phyloP scores from a whole-genome alignment of 257 asterid genomes.

The Nicotiana noctiflora region DNA sequence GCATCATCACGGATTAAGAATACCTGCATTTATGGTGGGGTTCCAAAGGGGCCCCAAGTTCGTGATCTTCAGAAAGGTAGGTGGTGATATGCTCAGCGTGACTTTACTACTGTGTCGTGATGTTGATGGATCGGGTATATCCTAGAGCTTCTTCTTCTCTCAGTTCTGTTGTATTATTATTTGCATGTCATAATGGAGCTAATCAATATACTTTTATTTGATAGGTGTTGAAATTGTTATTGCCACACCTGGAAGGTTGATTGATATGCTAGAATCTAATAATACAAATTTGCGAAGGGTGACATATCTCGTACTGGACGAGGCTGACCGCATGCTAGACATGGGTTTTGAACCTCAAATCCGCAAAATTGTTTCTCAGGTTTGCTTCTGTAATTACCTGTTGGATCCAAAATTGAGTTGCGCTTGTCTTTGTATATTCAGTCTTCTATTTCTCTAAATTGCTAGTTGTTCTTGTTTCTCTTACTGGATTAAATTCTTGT shows the following conservation, averaged over 20 bases:
- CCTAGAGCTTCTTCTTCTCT: slow-evolving; percentile 62
- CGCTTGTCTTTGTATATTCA: not conserved
- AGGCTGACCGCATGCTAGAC: slow-evolving; percentile 12
- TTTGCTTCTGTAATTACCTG: not conserved
- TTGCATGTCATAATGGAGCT: slow-evolving; percentile 3
- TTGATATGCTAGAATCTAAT: slow-evolving; percentile 6
- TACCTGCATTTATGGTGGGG: slow-evolving; percentile 99
- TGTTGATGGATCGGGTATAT: slow-evolving; percentile 99
- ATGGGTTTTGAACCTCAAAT: slow-evolving; percentile 13
- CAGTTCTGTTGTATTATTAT: not conserved
- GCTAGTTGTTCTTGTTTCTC: not conserved
- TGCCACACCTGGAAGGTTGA: slow-evolving; percentile 10
- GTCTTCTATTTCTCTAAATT: not conserved
- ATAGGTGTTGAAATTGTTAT: slow-evolving; percentile 10
- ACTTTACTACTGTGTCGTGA: slow-evolving; percentile 98
- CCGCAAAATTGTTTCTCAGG: not conserved
- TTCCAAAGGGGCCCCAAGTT: slow-evolving; percentile 99
- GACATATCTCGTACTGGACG: slow-evolving; percentile 6
- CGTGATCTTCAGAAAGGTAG: slow-evolving; percentile 99
- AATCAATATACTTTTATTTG: not conserved
- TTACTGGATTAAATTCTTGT: not conserved
- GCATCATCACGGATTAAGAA: slow-evolving; percentile 98
- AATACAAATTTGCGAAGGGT: slow-evolving; percentile 12
- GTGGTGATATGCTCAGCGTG: slow-evolving; percentile 99
- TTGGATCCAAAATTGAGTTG: not conserved